Percentiles rank a stretch among this genome's conserved stretches.
Evolutionary conservation across 331 rosid species (phyloP).

Genomic region (Erythrophleum ivorense): DNA sequence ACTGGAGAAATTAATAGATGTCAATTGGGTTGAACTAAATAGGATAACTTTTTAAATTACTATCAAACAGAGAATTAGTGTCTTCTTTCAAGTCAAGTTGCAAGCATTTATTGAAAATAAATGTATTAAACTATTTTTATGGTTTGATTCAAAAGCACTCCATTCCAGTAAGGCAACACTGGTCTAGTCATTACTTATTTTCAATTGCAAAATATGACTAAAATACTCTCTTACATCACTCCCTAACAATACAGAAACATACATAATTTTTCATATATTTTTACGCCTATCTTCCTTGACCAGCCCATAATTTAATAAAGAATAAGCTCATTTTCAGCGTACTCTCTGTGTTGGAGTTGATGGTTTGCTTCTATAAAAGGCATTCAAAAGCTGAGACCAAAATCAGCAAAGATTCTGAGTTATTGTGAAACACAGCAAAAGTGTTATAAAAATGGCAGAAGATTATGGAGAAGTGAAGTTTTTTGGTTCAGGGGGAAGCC

Average conservation of each 20-base stretch:
- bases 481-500: constrained; percentile 51
- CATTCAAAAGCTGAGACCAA: neutral
- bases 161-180: neutral
- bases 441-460: constrained; percentile 28
- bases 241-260: neutral
- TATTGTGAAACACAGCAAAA: neutral
- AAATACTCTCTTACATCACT: neutral
- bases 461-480: constrained; percentile 45
- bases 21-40: too few species aligned
- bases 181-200: neutral
- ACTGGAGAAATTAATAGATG: too few species aligned
- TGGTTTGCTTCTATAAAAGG: neutral
- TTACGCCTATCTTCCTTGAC: neutral
- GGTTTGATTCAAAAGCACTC: neutral
- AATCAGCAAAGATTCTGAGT: neutral
- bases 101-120: neutral
- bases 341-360: too few species aligned
- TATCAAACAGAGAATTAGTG: neutral
- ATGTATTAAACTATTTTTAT: neutral
- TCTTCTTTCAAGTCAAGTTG: neutral
- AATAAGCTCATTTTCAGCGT: neutral
- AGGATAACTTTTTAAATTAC: too few species aligned
- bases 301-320: neutral
- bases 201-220: neutral
- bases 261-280: neutral